Evolutionary conservation across 495 filamentous ascomycete genomes (phyloP), one percentile per base, ranked within the genome.

Genomic region (Talaromyces liani): DNA sequence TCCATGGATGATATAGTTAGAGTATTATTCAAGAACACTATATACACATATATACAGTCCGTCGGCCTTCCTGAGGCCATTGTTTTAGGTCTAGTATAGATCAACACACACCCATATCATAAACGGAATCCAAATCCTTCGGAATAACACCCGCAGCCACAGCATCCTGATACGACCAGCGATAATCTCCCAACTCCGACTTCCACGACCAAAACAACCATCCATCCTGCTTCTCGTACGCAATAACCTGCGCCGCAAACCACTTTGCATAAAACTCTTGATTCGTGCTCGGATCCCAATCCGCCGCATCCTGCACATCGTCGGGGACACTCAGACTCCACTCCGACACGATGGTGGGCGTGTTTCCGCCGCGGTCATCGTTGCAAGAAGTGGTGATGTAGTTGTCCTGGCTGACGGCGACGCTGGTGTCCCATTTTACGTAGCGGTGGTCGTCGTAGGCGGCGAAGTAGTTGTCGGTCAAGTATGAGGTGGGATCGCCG

Each of bases 141-240:
- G 82, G 82, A 57, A 86, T 82, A 25, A 79, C 77, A 16, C 80
- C 78, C 0, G 76, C 80, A 18, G 73, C 70, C 7, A 83, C 79
- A 55, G 61, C 53, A 73, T 73, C 73, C 63, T 81, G 66, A 67
- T 88, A 88, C 34, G 78, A 78, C 84, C 85, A 87, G 27, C 85
- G 72, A 69, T 77, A 86, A 70, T 88, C 85, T 22, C 80, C 75
- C 58, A 82, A 70, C 61, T 83, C 71, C 10, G 73, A 70, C 74
- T 86, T 88, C 86, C 86, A 87, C 10, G 75, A 75, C 86, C 85
- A 88, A 69, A 85, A 88, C 3, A 86, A 66, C 85, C 86, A 88
- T 0, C 86, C 86, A 10, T 73, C 72, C 51, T 79, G 76, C 67
- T 79, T 77, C 75, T 88, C 85, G 64, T 85, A 88, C 1, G 78